Evolutionary conservation across 2,329 filamentous ascomycete genomes (phyloP), one percentile per base, ranked within the genome.

Genomic region (Lecanicillium sp.): DNA sequence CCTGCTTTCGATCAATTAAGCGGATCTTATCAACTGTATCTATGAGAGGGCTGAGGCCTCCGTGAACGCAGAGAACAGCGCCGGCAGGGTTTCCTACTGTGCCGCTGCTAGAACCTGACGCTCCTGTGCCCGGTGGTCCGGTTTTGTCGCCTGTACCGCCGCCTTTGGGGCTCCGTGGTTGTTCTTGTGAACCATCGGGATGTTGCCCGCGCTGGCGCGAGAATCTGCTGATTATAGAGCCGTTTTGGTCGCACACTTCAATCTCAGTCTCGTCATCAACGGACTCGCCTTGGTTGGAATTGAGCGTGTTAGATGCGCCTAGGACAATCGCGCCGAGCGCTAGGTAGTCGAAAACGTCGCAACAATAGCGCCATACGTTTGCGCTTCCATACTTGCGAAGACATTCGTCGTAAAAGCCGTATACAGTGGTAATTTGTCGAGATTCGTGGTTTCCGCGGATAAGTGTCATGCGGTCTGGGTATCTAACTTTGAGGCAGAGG

Each of bases 351-450:
- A 98, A 98, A 4, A 96, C 85, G 53, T 98, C 92, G 64, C 89
- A 95, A 67, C 89, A 98, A 57, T 95, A 90, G 39, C 86, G 76
- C 90, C 90, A 96, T 2, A 96, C 90, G 52, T 95, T 96, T 28
- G 90, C 89, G 56, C 84, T 94, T 44, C 90, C 90, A 55, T 96
- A 96, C 64, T 96, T 96, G 38, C 90, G 75, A 46, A 95, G 71
- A 55, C 90, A 96, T 65, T 96, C 90, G 56, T 96, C 90, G 67
- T 96, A 96, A 67, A 96, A 96, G 45, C 90, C 90, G 59, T 96
- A 96, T 12, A 96, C 90, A 5, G 87, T 94, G 16, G 90, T 96
- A 48, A 96, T 96, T 61, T 96, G 90, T 43, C 90, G 80, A 32
- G 89, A 95, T 64, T 96, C 90, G 68, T 95, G 88, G 59, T 95